Conservation (phyloP, 2,329 filamentous ascomycete genomes). For the Colletotrichum tofieldiae region DNA sequence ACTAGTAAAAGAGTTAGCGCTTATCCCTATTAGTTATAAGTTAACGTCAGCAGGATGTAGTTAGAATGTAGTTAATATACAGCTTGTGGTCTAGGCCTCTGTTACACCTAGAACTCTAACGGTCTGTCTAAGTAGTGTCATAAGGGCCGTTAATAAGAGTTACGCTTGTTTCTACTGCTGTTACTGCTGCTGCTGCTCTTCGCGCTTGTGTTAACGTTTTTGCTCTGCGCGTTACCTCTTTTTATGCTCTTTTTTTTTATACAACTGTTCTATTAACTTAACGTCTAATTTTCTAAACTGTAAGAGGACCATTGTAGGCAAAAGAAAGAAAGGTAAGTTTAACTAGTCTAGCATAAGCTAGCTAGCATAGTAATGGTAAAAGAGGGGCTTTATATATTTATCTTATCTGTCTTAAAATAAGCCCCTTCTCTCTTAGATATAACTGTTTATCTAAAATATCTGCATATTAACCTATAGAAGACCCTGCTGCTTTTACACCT, state of each 20-base stretch:
- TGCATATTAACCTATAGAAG: neutral
- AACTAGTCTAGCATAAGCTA: neutral
- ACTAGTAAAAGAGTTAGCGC: neutral
- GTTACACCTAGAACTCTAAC: neutral
- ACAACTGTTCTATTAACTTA: conserved; percentile 4
- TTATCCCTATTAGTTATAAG: conserved; percentile 5
- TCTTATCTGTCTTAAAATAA: neutral
- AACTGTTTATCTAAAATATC: neutral
- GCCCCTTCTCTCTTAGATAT: neutral
- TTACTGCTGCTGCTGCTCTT: neutral
- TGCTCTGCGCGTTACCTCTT: neutral
- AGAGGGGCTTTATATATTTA: neutral
- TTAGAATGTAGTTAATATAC: neutral
- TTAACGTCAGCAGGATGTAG: neutral
- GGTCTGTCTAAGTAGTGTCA: neutral
- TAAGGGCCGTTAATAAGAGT: neutral
- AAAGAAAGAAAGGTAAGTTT: conserved; percentile 5
- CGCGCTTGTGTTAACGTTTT: neutral
- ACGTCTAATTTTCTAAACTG: conserved; percentile 1
- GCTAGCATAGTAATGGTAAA: neutral
- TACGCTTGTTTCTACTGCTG: neutral
- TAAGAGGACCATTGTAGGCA: neutral
- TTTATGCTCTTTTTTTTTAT: conserved; percentile 5
- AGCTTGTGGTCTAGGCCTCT: conserved; percentile 13
- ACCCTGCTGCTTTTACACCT: neutral